Evolutionary conservation across 2,329 filamentous ascomycete species (phyloP).

Genomic region (Ploettnerulaceae sp.): DNA sequence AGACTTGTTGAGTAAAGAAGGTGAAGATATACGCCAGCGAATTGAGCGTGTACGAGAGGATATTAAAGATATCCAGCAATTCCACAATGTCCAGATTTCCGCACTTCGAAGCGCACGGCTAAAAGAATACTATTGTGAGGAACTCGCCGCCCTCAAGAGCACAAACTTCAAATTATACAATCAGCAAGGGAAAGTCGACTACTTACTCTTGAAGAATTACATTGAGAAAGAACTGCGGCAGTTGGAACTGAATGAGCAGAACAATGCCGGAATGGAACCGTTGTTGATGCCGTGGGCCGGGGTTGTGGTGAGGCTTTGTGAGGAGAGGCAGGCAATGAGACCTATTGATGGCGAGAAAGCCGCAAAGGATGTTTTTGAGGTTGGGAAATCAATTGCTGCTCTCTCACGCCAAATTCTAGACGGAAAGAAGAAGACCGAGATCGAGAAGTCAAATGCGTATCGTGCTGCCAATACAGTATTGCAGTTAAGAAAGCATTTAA

Average conservation of each 20-base stretch:
- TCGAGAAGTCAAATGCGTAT: conserved; percentile 41
- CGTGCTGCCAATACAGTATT: conserved; percentile 42
- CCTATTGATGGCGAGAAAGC: conserved; percentile 40
- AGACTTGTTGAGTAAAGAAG: no score
- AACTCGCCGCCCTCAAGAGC: conserved; percentile 37
- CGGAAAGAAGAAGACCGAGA: conserved; percentile 31
- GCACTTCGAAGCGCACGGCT: conserved; percentile 38
- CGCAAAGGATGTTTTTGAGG: conserved; percentile 38
- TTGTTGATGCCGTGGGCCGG: conserved; percentile 42
- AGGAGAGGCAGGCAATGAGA: conserved; percentile 43
- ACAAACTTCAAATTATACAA: conserved; percentile 36
- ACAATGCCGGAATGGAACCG: conserved; percentile 36
- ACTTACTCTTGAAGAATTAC: conserved; percentile 45
- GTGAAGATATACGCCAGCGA: conserved; percentile 38
- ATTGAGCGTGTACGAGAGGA: conserved; percentile 43
- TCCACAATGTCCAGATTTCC: conserved; percentile 47
- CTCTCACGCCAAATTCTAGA: no score
- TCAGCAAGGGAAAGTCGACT: conserved; percentile 46
- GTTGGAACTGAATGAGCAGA: conserved; percentile 38
- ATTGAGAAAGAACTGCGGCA: conserved; percentile 34
- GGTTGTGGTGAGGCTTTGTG: conserved; percentile 42
- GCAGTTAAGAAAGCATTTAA: conserved; percentile 39
- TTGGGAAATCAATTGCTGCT: no score
- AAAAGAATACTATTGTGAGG: conserved; percentile 37
- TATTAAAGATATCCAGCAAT: conserved; percentile 42